Conservation (phyloP, 352 stramenopile genomes). For the Aphanomyces astaci region DNA sequence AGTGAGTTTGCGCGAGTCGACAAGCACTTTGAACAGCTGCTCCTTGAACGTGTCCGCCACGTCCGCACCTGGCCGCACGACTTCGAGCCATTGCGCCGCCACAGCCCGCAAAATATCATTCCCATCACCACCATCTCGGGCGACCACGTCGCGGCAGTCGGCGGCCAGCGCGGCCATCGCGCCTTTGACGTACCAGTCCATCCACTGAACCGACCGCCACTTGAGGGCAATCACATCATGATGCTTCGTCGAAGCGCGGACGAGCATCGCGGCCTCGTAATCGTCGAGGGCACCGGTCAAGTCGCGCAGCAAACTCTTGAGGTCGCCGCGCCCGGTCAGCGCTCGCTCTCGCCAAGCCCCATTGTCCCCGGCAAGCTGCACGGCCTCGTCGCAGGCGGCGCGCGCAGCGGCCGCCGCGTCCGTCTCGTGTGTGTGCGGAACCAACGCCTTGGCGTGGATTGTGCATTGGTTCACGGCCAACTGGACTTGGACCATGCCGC, state of each 20-base stretch:
- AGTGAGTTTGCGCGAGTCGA: slow-evolving; percentile 16
- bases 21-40: background rate
- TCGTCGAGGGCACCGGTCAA: slow-evolving; percentile 8
- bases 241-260: background rate
- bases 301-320: slow-evolving; percentile 19
- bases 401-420: background rate
- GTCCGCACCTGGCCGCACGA: background rate
- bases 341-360: background rate
- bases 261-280: background rate
- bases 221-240: slow-evolving; percentile 2
- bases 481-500: background rate
- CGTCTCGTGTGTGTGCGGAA: background rate
- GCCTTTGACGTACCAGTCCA: background rate
- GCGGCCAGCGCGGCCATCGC: background rate
- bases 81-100: slow-evolving; percentile 6
- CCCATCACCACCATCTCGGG: too few relatives aligned
- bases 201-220: background rate
- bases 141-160: background rate
- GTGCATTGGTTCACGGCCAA: background rate
- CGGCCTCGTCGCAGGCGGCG: background rate
- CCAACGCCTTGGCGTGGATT: background rate
- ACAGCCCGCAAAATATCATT: background rate
- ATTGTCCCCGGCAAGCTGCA: background rate
- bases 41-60: background rate
- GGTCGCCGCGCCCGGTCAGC: background rate